These are phyloP conservation scores for Populus simonii DNA, from an alignment of 345 rosid species.

Conservation along the genomic window DNA sequence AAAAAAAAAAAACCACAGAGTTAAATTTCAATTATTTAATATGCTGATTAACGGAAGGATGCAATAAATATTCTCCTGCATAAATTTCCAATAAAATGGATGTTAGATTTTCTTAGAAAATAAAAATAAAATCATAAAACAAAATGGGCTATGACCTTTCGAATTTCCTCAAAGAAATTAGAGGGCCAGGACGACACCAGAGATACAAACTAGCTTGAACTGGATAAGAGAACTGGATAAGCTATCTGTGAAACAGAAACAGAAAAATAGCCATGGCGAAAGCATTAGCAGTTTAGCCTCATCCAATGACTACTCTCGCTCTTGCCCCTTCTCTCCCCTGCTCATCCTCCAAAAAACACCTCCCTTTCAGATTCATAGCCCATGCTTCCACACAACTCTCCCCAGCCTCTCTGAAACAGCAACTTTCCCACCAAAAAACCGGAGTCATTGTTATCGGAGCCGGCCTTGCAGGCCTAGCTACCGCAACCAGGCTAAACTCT, in stretches of 20 bases:
- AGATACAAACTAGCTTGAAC: too few relatives aligned
- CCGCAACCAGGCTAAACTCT: slow-evolving; percentile 66
- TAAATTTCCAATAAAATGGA: too few relatives aligned
- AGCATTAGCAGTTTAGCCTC: neutral
- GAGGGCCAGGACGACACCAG: too few relatives aligned
- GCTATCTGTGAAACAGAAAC: neutral
- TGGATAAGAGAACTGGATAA: neutral
- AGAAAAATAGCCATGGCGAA: too few relatives aligned
- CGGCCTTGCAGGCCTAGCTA: slow-evolving; percentile 89
- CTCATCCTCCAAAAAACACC: slow-evolving; percentile 13
- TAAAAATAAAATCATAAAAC: too few relatives aligned
- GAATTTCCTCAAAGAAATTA: too few relatives aligned
- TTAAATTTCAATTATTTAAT: too few relatives aligned
- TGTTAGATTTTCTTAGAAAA: too few relatives aligned
- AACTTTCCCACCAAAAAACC: slow-evolving; percentile 12
- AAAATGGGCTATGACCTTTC: too few relatives aligned
- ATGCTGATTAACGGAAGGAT: too few relatives aligned
- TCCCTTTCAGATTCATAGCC: slow-evolving; percentile 9
- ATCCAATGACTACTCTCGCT: neutral
- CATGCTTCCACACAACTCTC: slow-evolving; percentile 15
- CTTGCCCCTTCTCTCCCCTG: slow-evolving; percentile 5
- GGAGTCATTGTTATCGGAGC: slow-evolving; percentile 71
- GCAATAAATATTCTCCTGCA: too few relatives aligned
- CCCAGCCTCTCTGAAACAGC: slow-evolving; percentile 4
- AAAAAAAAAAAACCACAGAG: too few relatives aligned